Evolutionary conservation across 768 basidiomycete species (phyloP).

Genomic region (Pilatotrama ljubarskyi): DNA sequence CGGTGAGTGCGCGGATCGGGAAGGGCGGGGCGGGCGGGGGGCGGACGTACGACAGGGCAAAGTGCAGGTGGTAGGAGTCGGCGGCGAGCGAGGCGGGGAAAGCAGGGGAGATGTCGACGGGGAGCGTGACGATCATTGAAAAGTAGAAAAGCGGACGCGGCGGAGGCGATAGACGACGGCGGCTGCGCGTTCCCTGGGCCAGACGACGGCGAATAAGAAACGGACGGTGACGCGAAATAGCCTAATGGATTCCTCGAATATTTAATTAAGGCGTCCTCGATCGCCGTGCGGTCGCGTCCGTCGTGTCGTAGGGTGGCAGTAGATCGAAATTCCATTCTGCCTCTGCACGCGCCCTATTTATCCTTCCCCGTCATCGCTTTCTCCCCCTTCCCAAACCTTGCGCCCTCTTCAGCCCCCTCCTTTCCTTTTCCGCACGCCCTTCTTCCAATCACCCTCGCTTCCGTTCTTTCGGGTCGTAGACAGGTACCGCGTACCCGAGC

Average conservation of each 20-base stretch:
- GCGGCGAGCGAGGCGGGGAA: conserved; percentile 40
- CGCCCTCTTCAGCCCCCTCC: conserved; percentile 9
- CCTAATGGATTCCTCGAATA: conserved; percentile 4
- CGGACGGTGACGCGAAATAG: conserved; percentile 9
- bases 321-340: conserved; percentile 22
- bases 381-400: conserved; percentile 6
- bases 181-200: not conserved
- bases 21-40: conserved; percentile 18
- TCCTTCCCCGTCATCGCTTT: conserved; percentile 24
- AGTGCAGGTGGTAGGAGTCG: conserved; percentile 61
- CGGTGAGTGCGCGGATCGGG: not conserved
- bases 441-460: conserved; percentile 19
- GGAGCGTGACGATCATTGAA: conserved; percentile 54
- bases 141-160: conserved; percentile 4
- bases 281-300: conserved; percentile 17
- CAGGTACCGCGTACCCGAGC: conserved; percentile 20
- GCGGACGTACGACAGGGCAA: conserved; percentile 51
- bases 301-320: conserved; percentile 19
- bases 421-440: conserved; percentile 18
- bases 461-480: conserved; percentile 16
- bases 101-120: conserved; percentile 36
- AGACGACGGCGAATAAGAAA: conserved; percentile 8
- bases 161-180: conserved; percentile 3
- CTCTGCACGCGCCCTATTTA: conserved; percentile 21
- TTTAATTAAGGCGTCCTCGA: conserved; percentile 12